phyloP scores from a whole-genome alignment of 345 rosid species.

The Passiflora organensis region DNA sequence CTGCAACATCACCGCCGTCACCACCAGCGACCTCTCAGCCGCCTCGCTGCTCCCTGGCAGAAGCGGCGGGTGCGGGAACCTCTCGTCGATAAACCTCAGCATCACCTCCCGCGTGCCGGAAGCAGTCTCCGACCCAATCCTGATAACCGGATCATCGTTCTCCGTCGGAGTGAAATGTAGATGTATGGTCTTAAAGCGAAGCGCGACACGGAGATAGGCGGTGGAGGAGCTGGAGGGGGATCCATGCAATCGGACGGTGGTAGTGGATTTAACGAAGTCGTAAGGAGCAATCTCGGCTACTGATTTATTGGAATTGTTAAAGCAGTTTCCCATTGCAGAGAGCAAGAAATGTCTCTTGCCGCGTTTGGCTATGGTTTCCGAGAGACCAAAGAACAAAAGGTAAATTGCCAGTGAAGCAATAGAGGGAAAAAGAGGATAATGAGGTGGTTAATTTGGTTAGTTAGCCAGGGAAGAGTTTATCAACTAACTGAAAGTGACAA shows the following conservation, averaged over 20 bases:
- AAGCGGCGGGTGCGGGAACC: slow-evolving; percentile 44
- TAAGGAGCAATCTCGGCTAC: slow-evolving; percentile 48
- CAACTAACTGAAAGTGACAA: slow-evolving; percentile 1
- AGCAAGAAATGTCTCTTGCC: neutral
- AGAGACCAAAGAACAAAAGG: slow-evolving; percentile 1
- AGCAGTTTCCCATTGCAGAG: slow-evolving; percentile 49
- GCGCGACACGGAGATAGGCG: slow-evolving; percentile 48
- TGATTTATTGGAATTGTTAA: slow-evolving; percentile 27
- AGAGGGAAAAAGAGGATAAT: neutral
- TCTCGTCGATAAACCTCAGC: slow-evolving; percentile 45
- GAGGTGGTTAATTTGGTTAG: neutral
- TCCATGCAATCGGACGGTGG: slow-evolving; percentile 33
- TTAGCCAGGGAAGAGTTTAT: neutral
- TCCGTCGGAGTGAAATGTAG: slow-evolving; percentile 39
- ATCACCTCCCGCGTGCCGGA: slow-evolving; percentile 45
- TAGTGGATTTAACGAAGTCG: slow-evolving; percentile 29
- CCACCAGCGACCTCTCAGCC: slow-evolving; percentile 42
- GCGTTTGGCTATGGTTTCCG: too few species aligned
- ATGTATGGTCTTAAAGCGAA: slow-evolving; percentile 40
- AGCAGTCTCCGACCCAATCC: slow-evolving; percentile 41
- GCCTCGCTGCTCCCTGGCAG: slow-evolving; percentile 11
- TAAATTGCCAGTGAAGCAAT: slow-evolving; percentile 10
- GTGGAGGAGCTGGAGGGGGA: slow-evolving; percentile 21
- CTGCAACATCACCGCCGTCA: slow-evolving; percentile 41
- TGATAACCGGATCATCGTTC: slow-evolving; percentile 27